phyloP scores from a whole-genome alignment of 2,329 filamentous ascomycete species.

The Cadophora gregata region DNA sequence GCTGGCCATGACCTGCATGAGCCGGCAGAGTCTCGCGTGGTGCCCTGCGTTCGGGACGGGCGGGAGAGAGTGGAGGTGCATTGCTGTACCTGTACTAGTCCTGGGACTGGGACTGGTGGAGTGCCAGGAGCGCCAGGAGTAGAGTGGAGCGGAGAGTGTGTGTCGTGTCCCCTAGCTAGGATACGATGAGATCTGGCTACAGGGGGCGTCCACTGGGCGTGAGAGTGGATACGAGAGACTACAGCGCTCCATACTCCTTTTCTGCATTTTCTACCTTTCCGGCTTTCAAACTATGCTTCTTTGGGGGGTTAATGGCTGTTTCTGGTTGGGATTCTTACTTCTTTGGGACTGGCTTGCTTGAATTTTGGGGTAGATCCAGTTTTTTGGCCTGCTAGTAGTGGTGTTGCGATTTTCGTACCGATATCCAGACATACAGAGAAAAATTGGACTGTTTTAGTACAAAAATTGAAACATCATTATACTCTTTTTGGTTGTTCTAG shows the following conservation, averaged over 20 bases:
- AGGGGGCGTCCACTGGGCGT: not conserved
- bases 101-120: not conserved
- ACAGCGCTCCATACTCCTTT: not conserved
- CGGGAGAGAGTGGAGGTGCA: slow-evolving; percentile 12
- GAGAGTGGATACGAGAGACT: not conserved
- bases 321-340: not conserved
- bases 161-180: not conserved
- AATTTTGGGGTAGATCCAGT: not conserved
- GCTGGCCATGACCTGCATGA: slow-evolving; percentile 18
- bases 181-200: not conserved
- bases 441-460: not conserved
- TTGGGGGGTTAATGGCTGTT: slow-evolving; percentile 17
- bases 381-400: not conserved
- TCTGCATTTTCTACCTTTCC: not conserved
- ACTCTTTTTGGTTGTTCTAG: not conserved
- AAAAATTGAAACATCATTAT: slow-evolving; percentile 1
- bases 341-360: slow-evolving; percentile 4
- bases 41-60: slow-evolving; percentile 15
- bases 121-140: slow-evolving; percentile 1
- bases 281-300: slow-evolving; percentile 8
- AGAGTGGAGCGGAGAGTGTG: not conserved
- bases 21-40: slow-evolving; percentile 2
- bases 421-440: slow-evolving; percentile 7
- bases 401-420: not conserved
- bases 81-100: slow-evolving; percentile 8